Conservation (phyloP, 345 rosid genomes). For the Pistacia vera region DNA sequence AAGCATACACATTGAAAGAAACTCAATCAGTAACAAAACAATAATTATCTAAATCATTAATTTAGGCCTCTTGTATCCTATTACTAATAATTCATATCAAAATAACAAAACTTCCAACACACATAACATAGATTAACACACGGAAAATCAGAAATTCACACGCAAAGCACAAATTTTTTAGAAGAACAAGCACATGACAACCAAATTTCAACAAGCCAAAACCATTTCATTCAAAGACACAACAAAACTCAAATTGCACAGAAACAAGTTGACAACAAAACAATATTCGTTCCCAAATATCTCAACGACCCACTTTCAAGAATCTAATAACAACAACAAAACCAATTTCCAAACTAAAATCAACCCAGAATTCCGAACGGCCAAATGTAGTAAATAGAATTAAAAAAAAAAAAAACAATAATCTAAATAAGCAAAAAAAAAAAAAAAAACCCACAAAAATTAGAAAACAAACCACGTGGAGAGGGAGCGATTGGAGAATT, state of each 20-base stretch:
- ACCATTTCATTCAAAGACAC: not conserved
- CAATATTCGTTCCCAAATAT: not conserved
- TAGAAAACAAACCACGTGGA: constrained; percentile 70
- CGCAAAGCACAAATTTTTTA: not conserved
- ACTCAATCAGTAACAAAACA: not conserved
- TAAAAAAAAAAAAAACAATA: not conserved
- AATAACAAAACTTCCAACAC: not conserved
- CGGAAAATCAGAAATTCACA: not conserved
- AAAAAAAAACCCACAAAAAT: not conserved
- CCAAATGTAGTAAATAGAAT: not conserved
- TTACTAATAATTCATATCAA: not conserved
- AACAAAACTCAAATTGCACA: not conserved
- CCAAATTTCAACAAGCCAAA: not conserved
- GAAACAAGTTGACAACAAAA: not conserved
- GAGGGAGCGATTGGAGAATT: constrained; percentile 92
- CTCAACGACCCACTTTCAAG: not conserved
- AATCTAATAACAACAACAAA: not conserved
- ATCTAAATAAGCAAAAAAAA: constrained; percentile 3
- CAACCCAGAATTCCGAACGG: not conserved
- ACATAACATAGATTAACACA: not conserved
- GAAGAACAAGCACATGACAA: not conserved
- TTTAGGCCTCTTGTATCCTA: not conserved
- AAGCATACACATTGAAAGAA: not conserved
- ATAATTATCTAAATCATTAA: not conserved
- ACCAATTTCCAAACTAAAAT: not conserved